A percentile compares a stretch with the other conserved stretches of the same genome.
phyloP scores from a whole-genome alignment of 2,329 filamentous ascomycete species.

The Mycogone perniciosa region DNA sequence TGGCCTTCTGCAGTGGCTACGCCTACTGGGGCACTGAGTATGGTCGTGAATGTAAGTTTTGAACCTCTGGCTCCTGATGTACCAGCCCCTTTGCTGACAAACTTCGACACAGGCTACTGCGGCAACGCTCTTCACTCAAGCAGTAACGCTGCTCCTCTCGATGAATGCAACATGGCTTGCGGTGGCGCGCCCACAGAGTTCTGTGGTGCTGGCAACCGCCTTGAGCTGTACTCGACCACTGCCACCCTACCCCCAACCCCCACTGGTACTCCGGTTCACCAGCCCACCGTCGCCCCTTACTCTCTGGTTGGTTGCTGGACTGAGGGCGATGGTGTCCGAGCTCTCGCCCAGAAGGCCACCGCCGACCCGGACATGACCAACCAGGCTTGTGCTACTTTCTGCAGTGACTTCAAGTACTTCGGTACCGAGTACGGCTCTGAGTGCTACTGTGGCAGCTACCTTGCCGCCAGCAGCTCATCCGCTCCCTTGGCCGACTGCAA shows the following conservation, averaged over 20 bases:
- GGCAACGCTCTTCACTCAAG: constrained; percentile 34
- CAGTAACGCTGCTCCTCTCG: constrained; percentile 23
- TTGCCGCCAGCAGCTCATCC: constrained; percentile 20
- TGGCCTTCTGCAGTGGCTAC: constrained; percentile 39
- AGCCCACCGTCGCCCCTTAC: constrained; percentile 22
- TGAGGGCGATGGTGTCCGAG: constrained; percentile 30
- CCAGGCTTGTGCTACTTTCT: constrained; percentile 28
- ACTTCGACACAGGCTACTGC: constrained; percentile 35
- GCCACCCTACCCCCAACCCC: constrained; percentile 27
- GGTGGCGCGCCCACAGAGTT: constrained; percentile 35
- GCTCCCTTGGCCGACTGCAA: constrained; percentile 28
- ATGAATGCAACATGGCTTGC: constrained; percentile 34
- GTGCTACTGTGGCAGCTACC: constrained; percentile 33
- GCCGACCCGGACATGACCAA: constrained; percentile 27
- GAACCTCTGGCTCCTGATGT: neutral
- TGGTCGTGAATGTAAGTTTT: constrained; percentile 40
- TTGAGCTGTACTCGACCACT: constrained; percentile 39
- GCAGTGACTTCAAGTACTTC: constrained; percentile 34
- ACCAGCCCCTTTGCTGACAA: neutral
- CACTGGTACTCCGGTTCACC: constrained; percentile 18
- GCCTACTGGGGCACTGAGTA: constrained; percentile 47
- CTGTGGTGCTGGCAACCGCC: constrained; percentile 37
- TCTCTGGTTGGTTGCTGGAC: constrained; percentile 36
- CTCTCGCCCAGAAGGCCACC: constrained; percentile 25
- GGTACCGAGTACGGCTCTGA: constrained; percentile 34